Conservation (phyloP, 371 early-diverging fungal genomes). For the Actinomortierella ambigua region DNA sequence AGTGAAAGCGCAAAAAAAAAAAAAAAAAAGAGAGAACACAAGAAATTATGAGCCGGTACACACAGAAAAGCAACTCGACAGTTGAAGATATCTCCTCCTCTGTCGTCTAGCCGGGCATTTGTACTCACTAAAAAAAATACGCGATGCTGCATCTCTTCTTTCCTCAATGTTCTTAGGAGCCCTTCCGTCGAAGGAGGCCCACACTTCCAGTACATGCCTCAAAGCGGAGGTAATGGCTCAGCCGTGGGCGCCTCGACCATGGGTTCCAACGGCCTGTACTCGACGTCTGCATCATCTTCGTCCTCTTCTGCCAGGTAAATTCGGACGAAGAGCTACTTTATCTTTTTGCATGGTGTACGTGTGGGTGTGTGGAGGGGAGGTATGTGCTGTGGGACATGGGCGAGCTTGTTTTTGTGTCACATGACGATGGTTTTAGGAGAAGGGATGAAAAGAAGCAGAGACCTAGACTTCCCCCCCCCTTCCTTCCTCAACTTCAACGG, state of each 20-base stretch:
- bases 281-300: slow-evolving; percentile 33
- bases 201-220: slow-evolving; percentile 17
- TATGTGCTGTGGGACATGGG: not conserved
- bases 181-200: slow-evolving; percentile 14
- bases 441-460: slow-evolving; percentile 9
- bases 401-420: too few relatives aligned
- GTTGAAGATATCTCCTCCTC: not conserved
- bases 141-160: not conserved
- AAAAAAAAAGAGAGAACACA: too few relatives aligned
- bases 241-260: slow-evolving; percentile 2
- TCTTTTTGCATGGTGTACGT: not conserved
- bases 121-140: too few relatives aligned
- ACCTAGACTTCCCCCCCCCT: slow-evolving; percentile 7
- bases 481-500: not conserved
- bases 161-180: slow-evolving; percentile 11
- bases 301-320: slow-evolving; percentile 28
- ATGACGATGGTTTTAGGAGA: slow-evolving; percentile 1
- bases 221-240: slow-evolving; percentile 15
- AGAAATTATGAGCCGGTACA: too few relatives aligned
- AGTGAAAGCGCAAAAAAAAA: too few relatives aligned
- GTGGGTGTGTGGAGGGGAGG: not conserved
- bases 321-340: not conserved
- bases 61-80: too few relatives aligned
- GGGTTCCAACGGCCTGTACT: slow-evolving; percentile 25
- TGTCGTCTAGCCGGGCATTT: not conserved